Percentiles rank a stretch among this genome's conserved stretches.
Evolutionary conservation across 1,284 basidiomycete genomes (phyloP).

Genomic region (Puccinia novopanici): DNA sequence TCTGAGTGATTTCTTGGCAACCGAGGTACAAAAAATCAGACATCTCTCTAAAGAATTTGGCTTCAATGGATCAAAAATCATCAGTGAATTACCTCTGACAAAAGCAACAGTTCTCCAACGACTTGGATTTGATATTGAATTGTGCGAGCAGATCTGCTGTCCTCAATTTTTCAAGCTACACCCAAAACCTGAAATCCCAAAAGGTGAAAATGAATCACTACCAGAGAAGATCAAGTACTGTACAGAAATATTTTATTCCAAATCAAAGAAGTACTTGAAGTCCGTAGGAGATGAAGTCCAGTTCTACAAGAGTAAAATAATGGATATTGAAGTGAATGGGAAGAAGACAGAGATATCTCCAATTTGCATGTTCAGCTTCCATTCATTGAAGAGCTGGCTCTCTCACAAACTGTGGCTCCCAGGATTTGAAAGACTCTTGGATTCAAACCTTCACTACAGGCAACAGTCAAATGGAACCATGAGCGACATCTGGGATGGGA

Average conservation of each 20-base stretch:
- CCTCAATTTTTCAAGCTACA: constrained; percentile 4
- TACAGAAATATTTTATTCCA: not conserved
- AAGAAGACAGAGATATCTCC: not conserved
- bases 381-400: constrained; percentile 9
- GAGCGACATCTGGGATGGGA: constrained; percentile 17
- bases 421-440: not conserved
- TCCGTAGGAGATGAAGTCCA: not conserved
- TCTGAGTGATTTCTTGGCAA: not conserved
- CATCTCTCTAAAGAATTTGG: not conserved
- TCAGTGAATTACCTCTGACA: not conserved
- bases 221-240: not conserved
- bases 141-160: not conserved
- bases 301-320: not conserved
- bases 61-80: not conserved
- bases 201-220: not conserved
- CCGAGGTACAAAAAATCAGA: not conserved
- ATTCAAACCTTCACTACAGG: not conserved
- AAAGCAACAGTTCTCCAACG: not conserved
- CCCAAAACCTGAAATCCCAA: not conserved
- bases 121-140: not conserved
- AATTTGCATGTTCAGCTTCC: not conserved
- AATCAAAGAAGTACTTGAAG: constrained; percentile 2
- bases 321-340: not conserved
- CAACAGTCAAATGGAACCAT: not conserved
- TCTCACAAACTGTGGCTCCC: not conserved